These are phyloP conservation scores for Claviceps arundinis DNA, from an alignment of 2,329 filamentous ascomycete species.

Conservation along the genomic window DNA sequence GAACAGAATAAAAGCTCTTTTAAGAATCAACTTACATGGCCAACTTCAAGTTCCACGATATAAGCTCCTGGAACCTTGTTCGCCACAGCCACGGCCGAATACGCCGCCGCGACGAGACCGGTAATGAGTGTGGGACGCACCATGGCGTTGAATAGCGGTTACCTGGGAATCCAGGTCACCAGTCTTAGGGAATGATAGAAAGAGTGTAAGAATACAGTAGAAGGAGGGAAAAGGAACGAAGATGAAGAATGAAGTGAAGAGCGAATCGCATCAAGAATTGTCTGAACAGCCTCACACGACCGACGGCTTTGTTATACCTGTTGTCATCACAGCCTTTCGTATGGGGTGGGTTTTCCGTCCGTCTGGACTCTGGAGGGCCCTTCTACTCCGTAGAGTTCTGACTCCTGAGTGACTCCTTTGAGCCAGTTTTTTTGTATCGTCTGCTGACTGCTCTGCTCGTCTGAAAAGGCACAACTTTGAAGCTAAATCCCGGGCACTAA, in stretches of 20 bases:
- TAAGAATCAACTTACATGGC: slow-evolving; percentile 22
- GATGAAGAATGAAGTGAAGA: background rate
- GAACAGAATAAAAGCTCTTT: background rate
- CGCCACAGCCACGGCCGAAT: slow-evolving; percentile 18
- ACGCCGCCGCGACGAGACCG: slow-evolving; percentile 11
- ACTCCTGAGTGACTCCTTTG: no score
- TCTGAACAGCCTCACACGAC: no score
- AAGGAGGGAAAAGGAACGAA: background rate
- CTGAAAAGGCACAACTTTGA: background rate
- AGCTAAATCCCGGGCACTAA: background rate
- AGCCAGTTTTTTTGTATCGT: background rate
- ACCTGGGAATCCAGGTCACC: background rate
- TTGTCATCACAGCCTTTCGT: background rate
- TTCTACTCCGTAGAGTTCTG: background rate
- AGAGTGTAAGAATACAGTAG: background rate
- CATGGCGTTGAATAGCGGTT: background rate
- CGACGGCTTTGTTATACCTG: background rate
- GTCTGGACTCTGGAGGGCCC: no score
- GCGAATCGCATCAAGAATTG: background rate
- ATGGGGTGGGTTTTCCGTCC: background rate
- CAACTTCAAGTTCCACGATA: slow-evolving; percentile 40
- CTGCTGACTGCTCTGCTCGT: background rate
- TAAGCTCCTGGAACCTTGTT: slow-evolving; percentile 31
- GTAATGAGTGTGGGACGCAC: slow-evolving; percentile 6
- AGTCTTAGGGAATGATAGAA: background rate